Base-by-base conservation (phyloP, 1,284 basidiomycete genomes). In the Trametes sp. region DNA sequence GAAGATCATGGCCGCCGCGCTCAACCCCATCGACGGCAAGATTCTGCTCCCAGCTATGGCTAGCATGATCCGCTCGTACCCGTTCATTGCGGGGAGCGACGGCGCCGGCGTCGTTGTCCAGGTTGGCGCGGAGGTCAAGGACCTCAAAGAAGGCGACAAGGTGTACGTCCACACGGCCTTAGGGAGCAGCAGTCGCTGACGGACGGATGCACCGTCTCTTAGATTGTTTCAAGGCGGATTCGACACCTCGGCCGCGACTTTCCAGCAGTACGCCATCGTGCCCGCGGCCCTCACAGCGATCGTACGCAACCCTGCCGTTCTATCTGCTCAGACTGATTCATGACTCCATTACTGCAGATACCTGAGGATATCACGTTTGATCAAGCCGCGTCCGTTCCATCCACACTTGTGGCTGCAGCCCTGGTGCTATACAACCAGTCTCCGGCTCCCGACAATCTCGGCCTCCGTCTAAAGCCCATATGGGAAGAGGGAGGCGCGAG, bases 31-130 rank as follows among this genome's bases (percentile, higher is more conserved):
- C 57, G 81, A 82, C 53, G 76, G 75, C 54, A 79, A 76, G 63
- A 72, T 80, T 29, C 74, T 76, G 56, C 72, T 49, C 42, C 55
- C 59, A 1, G 45, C 66, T 19, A 68, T 65, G 57, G 19, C 38
- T 4, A 62, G 72, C 33, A 68, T 77, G 59, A 68, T 76, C 44
- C 69, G 72, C 45, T 70, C 71, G 36, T 81, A 75, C 54, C 80
- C 85, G 10, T 77, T 78, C 16, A 74, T 85, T 4, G 72, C 85
- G 16, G 89, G 89, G 8, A 80, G 76, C 11, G 89, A 92, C 69
- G 82, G 81, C 46, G 81, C 83, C 24, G 89, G 89, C 7, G 75
- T 81, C 6, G 82, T 90, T 24, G 81, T 81, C 24, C 77, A 80
- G 55, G 73, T 89, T 36, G 87, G 87, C 8, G 77, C 78, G 51